Conservation (phyloP, 2,329 filamentous ascomycete species). For the Bipolaris oryzae region DNA sequence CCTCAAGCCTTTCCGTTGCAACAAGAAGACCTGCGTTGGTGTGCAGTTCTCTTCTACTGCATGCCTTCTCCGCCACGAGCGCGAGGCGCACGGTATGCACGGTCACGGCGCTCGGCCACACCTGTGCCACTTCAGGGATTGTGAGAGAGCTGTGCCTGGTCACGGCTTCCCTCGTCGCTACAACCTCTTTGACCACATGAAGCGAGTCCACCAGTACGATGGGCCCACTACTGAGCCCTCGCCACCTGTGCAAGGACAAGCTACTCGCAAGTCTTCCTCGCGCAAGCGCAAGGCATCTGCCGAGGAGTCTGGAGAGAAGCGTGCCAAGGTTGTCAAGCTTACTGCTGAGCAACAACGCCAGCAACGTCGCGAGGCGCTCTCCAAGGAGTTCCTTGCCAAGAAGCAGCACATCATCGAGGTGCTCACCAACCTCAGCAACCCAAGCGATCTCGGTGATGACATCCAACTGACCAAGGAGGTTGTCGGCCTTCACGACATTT, state of each 20-base stretch:
- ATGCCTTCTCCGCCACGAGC: slow-evolving; percentile 90
- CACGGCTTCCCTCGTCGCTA: slow-evolving; percentile 94
- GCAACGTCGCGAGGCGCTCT: slow-evolving; percentile 38
- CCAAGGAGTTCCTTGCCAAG: slow-evolving; percentile 42
- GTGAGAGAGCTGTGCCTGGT: slow-evolving; percentile 79
- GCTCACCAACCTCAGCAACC: slow-evolving; percentile 38
- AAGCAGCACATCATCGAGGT: slow-evolving; percentile 45
- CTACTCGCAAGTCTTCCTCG: slow-evolving; percentile 33
- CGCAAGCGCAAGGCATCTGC: slow-evolving; percentile 46
- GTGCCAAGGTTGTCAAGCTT: slow-evolving; percentile 40
- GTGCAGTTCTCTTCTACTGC: slow-evolving; percentile 93
- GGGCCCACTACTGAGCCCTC: slow-evolving; percentile 43
- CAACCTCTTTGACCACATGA: slow-evolving; percentile 98
- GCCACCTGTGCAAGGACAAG: slow-evolving; percentile 34
- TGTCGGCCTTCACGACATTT: slow-evolving; percentile 43
- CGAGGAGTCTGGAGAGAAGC: slow-evolving; percentile 43
- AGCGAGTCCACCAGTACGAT: slow-evolving; percentile 77
- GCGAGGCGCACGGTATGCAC: slow-evolving; percentile 94
- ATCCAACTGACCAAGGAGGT: slow-evolving; percentile 46
- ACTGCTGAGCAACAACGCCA: slow-evolving; percentile 44
- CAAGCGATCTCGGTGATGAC: slow-evolving; percentile 43
- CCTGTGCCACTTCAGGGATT: slow-evolving; percentile 81
- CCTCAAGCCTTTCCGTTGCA: slow-evolving; percentile 95
- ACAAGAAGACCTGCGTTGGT: slow-evolving; percentile 80
- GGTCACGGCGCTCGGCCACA: slow-evolving; percentile 93